Percentiles rank a stretch among this genome's conserved stretches.
phyloP scores from a whole-genome alignment of 306 rosid genomes.

The cucumber (Cucumis sativus) region Cucumber_9930_V3 NC_026657.2:28617501-28618000 shows the following conservation, averaged over 20 bases:
- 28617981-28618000: neutral
- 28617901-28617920: constrained; percentile 85
- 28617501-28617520: neutral
- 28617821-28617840: neutral
- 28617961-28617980: neutral
- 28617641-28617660: constrained; percentile 96
- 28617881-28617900: constrained; percentile 90
- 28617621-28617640: neutral
- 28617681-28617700: constrained; percentile 88
- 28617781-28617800: neutral
- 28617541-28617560: neutral
- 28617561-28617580: neutral
- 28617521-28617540: neutral
- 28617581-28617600: neutral
- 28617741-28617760: neutral
- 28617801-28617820: neutral
- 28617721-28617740: neutral
- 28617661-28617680: constrained; percentile 88
- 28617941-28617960: constrained; percentile 23
- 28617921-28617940: constrained; percentile 94
- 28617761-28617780: neutral
- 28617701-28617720: constrained; percentile 47
- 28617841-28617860: constrained; percentile 73
- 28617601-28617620: neutral
- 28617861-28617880: constrained; percentile 83